Evolutionary conservation across 306 rosid species (phyloP), one percentile per base, ranked within the genome.

Genomic region (Carpinus viminea): DNA sequence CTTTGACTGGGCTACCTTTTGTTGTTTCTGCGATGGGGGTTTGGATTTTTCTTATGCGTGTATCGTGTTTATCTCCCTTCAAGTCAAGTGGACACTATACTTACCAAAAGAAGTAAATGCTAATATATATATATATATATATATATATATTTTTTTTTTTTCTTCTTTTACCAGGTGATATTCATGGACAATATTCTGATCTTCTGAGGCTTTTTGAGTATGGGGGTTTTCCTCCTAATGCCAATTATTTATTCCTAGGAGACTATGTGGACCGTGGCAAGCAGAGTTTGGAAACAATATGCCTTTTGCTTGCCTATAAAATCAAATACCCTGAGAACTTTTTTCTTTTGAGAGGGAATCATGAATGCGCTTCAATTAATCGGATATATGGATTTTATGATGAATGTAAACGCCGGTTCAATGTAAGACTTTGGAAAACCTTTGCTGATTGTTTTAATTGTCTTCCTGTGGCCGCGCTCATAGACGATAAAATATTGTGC

Each of bases 241-340:
- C 87, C 26, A 83, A 83, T 72, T 83, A 83, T 66, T 17, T 83
- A 24, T 83, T 83, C 72, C 70, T 83, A 47, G 87, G 87, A 7
- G 87, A 83, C 81, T 83, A 83, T 48, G 87, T 83, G 38, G 87
- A 83, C 70, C 81, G 87, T 47, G 87, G 87, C 46, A 83, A 76
- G 69, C 87, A 83, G 78, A 76, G 87, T 72, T 55, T 83, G 78
- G 87, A 83, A 83, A 83, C 87, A 47, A 83, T 83, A 41, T 83
- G 87, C 78, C 87, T 83, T 56, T 75, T 83, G 52, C 87, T 83
- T 66, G 87, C 87, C 18, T 79, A 79, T 68, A 83, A 83, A 60
- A 83, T 83, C 47, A 83, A 83, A 73, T 83, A 74, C 73, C 83
- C 87, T 11, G 87, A 83, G 75, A 83, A 83, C 57, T 83, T 83